Base-by-base conservation (phyloP, 2,329 filamentous ascomycete species). In the Colletotrichum lentis region DNA sequence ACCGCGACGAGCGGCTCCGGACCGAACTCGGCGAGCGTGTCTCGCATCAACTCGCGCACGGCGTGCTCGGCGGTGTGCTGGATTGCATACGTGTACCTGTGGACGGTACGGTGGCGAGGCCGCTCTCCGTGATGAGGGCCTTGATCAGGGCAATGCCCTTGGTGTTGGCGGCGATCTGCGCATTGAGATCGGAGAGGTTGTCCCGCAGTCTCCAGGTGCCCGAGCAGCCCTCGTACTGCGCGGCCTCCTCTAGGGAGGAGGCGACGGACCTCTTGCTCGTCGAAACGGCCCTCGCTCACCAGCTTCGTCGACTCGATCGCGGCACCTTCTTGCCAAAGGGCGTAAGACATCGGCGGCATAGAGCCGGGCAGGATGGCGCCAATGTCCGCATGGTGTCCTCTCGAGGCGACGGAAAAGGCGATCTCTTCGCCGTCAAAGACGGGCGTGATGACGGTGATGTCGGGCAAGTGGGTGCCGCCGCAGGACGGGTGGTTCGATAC, bases 331-430 rank as follows among this genome's bases (percentile, higher is more conserved):
- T 91, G 85, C 75, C 80, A 89, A 5, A 90, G 82, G 70, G 88
- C 85, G 22, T 86, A 85, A 0, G 89, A 92, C 68, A 91, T 87
- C 1, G 92, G 90, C 2, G 93, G 93, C 93, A 96, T 96, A 1
- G 89, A 92, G 1, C 92, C 92, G 0, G 92, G 91, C 0, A 93
- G 83, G 52, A 94, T 94, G 8, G 92, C 93, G 12, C 93, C 93
- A 70, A 96, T 80, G 3, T 80, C 78, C 0, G 78, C 77, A 27
- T 79, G 77, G 50, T 78, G 76, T 0, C 76, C 76, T 0, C 76
- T 74, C 11, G 74, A 75, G 1, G 76, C 76, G 0, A 77, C 76
- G 7, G 75, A 78, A 57, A 78, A 78, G n/a, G 76, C 73, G 35
- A 76, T 73, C 14, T 76, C 72, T 0, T 74, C 71, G 0, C 65